Percentiles rank a stretch among this genome's conserved stretches.
phyloP scores from a whole-genome alignment of 2,329 filamentous ascomycete species.

The Trichoderma sp. region DNA sequence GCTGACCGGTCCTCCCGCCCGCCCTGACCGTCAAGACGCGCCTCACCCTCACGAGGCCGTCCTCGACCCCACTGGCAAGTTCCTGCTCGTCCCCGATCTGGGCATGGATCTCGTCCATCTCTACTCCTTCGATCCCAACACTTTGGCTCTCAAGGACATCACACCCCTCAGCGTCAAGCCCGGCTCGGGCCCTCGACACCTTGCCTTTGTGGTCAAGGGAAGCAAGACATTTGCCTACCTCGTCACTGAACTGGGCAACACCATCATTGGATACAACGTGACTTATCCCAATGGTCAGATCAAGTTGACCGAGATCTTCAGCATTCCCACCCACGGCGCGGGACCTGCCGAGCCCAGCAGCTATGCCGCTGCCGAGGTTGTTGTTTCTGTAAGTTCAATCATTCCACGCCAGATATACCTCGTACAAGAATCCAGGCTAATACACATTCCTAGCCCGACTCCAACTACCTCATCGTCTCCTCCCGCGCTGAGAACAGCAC shows the following conservation, averaged over 20 bases:
- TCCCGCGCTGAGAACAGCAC: conserved; percentile 62
- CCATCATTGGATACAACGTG: conserved; percentile 55
- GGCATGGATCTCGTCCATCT: conserved; percentile 59
- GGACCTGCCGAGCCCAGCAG: conserved; percentile 39
- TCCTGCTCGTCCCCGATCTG: conserved; percentile 62
- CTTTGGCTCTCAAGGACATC: conserved; percentile 40
- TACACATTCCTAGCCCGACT: conserved; percentile 46
- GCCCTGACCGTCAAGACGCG: conserved; percentile 49
- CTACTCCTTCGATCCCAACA: conserved; percentile 48
- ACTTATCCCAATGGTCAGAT: conserved; percentile 46
- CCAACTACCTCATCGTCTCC: conserved; percentile 62
- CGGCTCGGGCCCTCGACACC: conserved; percentile 64
- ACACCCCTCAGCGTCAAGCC: conserved; percentile 41
- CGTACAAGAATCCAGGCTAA: not conserved
- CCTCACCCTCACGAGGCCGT: conserved; percentile 64
- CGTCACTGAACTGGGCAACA: conserved; percentile 58
- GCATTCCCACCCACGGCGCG: conserved; percentile 47
- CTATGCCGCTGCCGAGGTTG: conserved; percentile 53
- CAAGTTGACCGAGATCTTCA: conserved; percentile 46
- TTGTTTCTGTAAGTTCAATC: conserved; percentile 50
- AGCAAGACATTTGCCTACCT: conserved; percentile 56
- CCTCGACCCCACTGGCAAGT: conserved; percentile 62
- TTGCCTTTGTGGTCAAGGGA: conserved; percentile 50
- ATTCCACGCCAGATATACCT: not conserved
- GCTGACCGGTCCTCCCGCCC: conserved; percentile 37